Evolutionary conservation across 2,329 filamentous ascomycete genomes (phyloP).

Genomic region (Emmonsiellopsis sp.): DNA sequence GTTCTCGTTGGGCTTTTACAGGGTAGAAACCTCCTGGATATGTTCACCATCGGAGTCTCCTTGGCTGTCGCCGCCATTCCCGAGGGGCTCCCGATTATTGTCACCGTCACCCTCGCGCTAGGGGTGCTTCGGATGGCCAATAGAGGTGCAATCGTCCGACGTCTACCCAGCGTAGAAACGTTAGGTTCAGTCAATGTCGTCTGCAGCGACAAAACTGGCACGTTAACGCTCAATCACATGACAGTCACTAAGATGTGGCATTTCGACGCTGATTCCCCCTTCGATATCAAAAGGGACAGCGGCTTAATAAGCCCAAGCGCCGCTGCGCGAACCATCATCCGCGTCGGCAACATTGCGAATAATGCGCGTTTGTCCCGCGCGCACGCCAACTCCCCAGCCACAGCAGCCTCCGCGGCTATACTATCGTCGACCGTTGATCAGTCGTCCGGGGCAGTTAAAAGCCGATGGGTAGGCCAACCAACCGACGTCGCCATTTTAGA

Average conservation of each 20-base stretch:
- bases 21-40: constrained; percentile 80
- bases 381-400: constrained; percentile 59
- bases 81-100: constrained; percentile 93
- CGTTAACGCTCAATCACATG: constrained; percentile 96
- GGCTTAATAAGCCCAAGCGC: constrained; percentile 52
- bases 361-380: constrained; percentile 73
- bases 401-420: constrained; percentile 63
- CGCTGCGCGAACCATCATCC: constrained; percentile 69
- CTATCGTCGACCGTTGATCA: constrained; percentile 70
- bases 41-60: constrained; percentile 96
- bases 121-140: constrained; percentile 95
- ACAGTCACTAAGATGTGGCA: constrained; percentile 95
- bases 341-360: constrained; percentile 94
- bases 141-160: constrained; percentile 87
- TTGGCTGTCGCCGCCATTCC: constrained; percentile 93
- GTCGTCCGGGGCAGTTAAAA: constrained; percentile 56
- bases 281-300: constrained; percentile 48
- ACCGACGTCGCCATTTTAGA: constrained; percentile 97
- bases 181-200: constrained; percentile 99
- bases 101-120: constrained; percentile 89
- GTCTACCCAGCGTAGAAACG: constrained; percentile 94
- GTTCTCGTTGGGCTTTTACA: constrained; percentile 83
- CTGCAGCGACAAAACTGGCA: constrained; percentile 97
- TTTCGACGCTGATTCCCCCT: constrained; percentile 56
- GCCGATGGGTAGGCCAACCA: constrained; percentile 91